A percentile compares a stretch with the other conserved stretches of the same genome.
These are phyloP conservation scores for Eucalyptus curtisii DNA, from an alignment of 345 rosid genomes.

Conservation along the genomic window DNA sequence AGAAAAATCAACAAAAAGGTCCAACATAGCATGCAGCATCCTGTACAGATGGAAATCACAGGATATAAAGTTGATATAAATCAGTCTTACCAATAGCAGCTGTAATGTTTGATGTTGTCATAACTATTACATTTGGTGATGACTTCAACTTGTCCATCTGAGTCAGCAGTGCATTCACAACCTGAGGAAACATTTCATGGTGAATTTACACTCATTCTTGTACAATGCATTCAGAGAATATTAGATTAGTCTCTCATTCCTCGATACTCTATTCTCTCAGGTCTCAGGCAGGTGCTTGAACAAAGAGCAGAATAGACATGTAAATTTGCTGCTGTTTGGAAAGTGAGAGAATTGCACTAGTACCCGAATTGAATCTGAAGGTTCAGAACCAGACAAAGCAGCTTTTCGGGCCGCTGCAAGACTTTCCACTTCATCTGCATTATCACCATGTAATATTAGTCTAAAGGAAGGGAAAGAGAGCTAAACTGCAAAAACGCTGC, in stretches of 20 bases:
- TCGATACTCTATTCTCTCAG: neutral
- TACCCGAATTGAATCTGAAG: constrained; percentile 98
- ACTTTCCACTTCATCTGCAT: constrained; percentile 98
- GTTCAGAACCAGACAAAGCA: constrained; percentile 96
- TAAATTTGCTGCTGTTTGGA: neutral
- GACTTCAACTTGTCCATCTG: constrained; percentile 97
- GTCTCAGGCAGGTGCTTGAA: neutral
- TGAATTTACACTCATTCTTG: neutral
- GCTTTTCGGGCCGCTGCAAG: constrained; percentile 98
- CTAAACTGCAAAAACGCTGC: neutral
- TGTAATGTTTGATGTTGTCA: constrained; percentile 95
- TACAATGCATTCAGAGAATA: neutral
- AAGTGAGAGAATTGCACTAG: neutral
- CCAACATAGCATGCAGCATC: neutral
- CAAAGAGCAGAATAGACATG: neutral
- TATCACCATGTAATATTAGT: constrained; percentile 10
- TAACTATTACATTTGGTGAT: constrained; percentile 78
- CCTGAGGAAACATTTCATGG: constrained; percentile 34
- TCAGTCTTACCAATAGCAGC: constrained; percentile 83
- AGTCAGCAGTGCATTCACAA: constrained; percentile 92
- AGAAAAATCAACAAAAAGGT: neutral
- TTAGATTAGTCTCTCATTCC: neutral
- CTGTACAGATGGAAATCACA: neutral
- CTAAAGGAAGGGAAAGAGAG: neutral
- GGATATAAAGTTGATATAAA: neutral